Evolutionary conservation across 2,329 filamentous ascomycete species (phyloP).

Genomic region (Cercospora canescens): DNA sequence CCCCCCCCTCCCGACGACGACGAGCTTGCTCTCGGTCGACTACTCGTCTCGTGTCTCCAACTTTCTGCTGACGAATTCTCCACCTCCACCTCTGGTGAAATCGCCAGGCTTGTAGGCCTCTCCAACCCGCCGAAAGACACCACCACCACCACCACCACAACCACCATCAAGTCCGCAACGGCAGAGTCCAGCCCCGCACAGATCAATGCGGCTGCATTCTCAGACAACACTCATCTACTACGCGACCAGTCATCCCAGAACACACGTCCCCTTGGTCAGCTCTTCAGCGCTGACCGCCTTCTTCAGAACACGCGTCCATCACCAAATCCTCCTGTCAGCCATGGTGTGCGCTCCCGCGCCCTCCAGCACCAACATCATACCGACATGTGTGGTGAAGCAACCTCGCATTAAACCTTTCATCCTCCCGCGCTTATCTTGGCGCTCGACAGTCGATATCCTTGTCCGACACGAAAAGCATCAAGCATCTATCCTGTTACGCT

Average conservation of each 20-base stretch:
- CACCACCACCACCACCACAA: too few relatives aligned
- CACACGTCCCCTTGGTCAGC: not conserved
- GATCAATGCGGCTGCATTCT: not conserved
- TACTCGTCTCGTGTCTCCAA: not conserved
- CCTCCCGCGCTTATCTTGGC: not conserved
- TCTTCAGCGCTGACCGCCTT: not conserved
- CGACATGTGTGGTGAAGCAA: not conserved
- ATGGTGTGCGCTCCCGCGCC: not conserved
- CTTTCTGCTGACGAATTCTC: not conserved
- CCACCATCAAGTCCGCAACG: not conserved
- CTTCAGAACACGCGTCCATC: not conserved
- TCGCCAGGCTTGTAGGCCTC: not conserved
- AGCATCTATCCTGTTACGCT: not conserved
- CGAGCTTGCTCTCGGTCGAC: not conserved
- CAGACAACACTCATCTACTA: not conserved
- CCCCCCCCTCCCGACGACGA: constrained; percentile 51
- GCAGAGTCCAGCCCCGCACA: not conserved
- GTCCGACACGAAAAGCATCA: not conserved
- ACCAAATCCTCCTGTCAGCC: not conserved
- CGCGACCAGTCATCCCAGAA: not conserved
- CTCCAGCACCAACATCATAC: not conserved
- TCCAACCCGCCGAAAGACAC: not conserved
- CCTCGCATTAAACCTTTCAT: not conserved
- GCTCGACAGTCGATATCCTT: not conserved
- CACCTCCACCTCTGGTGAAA: not conserved